phyloP scores from a whole-genome alignment of 441 rosid genomes.

The Flueggea neowawraea region DNA sequence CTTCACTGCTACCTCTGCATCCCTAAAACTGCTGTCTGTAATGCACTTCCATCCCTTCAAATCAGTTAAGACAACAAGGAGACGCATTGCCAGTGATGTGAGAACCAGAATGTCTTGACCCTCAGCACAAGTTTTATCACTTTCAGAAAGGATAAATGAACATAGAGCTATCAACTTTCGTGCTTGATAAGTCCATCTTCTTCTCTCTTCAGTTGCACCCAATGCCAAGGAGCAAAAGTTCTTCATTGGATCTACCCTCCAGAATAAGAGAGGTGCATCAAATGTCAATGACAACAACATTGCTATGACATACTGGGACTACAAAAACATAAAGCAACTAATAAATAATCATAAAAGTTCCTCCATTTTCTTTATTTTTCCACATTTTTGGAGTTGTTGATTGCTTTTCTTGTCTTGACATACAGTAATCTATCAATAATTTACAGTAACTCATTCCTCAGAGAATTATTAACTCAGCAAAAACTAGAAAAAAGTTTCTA shows the following conservation, averaged over 20 bases:
- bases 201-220: conserved; percentile 67
- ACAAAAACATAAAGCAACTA: too few species aligned
- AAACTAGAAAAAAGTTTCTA: too few species aligned
- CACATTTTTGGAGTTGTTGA: too few species aligned
- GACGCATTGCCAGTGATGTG: conserved; percentile 61
- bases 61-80: conserved; percentile 74
- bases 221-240: conserved; percentile 68
- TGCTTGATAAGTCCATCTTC: conserved; percentile 66
- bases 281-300: conserved; percentile 2
- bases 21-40: conserved; percentile 33
- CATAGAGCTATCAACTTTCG: conserved; percentile 66
- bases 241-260: conserved; percentile 57
- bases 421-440: too few species aligned
- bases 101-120: conserved; percentile 48
- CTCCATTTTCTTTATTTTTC: too few species aligned
- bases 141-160: conserved; percentile 59
- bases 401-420: too few species aligned
- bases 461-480: too few species aligned
- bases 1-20: conserved; percentile 57
- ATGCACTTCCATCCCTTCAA: conserved; percentile 66
- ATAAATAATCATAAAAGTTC: too few species aligned
- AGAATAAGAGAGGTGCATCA: conserved; percentile 16
- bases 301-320: not conserved
- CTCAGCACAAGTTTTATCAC: conserved; percentile 36
- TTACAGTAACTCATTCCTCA: too few species aligned